Conservation (phyloP, 768 basidiomycete genomes). For the Pholiota microspora region DNA sequence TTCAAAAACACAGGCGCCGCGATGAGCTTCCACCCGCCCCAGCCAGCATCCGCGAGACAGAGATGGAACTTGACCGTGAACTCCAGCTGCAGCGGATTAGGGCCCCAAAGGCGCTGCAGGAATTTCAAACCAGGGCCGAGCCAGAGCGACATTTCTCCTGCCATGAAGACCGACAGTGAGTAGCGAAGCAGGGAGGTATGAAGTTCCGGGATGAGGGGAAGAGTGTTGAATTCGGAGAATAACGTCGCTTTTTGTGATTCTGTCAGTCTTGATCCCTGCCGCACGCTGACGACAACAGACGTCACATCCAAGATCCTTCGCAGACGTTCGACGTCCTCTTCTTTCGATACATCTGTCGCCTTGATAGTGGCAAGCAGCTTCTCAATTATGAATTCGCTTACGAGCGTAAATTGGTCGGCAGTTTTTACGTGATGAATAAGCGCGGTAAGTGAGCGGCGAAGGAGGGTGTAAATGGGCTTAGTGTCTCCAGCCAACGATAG, state of each 20-base stretch:
- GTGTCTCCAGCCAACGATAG: constrained; percentile 37
- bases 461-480: constrained; percentile 47
- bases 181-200: constrained; percentile 37
- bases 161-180: constrained; percentile 35
- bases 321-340: constrained; percentile 35
- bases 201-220: constrained; percentile 27
- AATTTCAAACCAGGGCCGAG: constrained; percentile 54
- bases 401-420: constrained; percentile 56
- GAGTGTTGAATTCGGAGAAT: constrained; percentile 26
- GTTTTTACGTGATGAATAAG: constrained; percentile 80
- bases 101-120: constrained; percentile 47
- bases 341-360: constrained; percentile 9
- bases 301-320: constrained; percentile 56
- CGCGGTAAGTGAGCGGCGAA: constrained; percentile 76
- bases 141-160: constrained; percentile 49
- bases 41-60: constrained; percentile 59
- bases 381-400: constrained; percentile 53
- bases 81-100: constrained; percentile 11
- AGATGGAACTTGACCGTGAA: constrained; percentile 60
- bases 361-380: constrained; percentile 30
- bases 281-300: constrained; percentile 57
- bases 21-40: constrained; percentile 78
- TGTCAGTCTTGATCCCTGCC: constrained; percentile 46
- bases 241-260: constrained; percentile 35
- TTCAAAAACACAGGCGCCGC: constrained; percentile 60